Evolutionary conservation across 768 basidiomycete genomes (phyloP).

Genomic region (Hypholoma sublateritium): DNA sequence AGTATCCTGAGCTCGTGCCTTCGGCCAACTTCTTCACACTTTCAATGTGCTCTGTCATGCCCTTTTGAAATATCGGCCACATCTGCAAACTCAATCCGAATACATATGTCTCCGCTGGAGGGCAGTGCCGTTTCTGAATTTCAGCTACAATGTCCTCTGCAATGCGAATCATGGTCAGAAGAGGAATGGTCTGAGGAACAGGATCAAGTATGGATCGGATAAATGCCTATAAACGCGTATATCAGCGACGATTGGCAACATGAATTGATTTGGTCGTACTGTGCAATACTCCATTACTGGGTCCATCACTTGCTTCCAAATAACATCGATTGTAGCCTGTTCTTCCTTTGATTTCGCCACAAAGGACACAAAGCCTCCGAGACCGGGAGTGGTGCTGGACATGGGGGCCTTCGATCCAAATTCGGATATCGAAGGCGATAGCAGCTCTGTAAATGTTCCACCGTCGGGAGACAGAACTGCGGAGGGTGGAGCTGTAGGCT

Average conservation of each 20-base stretch:
- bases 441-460: constrained; percentile 37
- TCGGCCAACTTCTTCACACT: constrained; percentile 82
- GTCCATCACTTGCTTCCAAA: constrained; percentile 94
- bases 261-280: constrained; percentile 36
- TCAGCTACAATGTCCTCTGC: constrained; percentile 79
- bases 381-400: constrained; percentile 31
- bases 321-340: constrained; percentile 52
- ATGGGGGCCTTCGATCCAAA: constrained; percentile 31
- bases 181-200: constrained; percentile 67
- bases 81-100: constrained; percentile 80
- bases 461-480: constrained; percentile 44
- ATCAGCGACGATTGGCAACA: background rate
- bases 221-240: constrained; percentile 52
- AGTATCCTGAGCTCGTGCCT: constrained; percentile 59
- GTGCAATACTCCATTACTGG: constrained; percentile 86
- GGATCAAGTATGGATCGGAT: constrained; percentile 69
- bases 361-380: constrained; percentile 34
- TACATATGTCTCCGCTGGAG: constrained; percentile 80
- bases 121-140: constrained; percentile 73
- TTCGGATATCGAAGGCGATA: constrained; percentile 52
- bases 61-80: constrained; percentile 94
- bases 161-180: constrained; percentile 90
- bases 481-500: constrained; percentile 37
- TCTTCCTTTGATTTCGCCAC: constrained; percentile 55
- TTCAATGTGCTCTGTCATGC: constrained; percentile 82